Evolutionary conservation across 2,329 filamentous ascomycete genomes (phyloP), one percentile per base, ranked within the genome.

Genomic region (Fusarium agapanthi): DNA sequence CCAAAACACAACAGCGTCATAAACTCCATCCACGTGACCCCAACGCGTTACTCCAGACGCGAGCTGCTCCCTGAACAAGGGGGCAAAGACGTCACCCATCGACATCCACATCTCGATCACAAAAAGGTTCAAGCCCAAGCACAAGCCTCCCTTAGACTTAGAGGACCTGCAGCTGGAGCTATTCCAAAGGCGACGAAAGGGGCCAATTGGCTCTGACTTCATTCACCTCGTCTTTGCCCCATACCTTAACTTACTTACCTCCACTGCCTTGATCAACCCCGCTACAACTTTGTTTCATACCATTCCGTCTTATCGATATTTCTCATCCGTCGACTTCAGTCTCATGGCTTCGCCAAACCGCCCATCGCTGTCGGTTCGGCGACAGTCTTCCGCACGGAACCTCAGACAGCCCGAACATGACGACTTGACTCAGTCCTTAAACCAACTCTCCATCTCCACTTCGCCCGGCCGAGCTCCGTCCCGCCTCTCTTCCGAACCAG

Each of bases 371-470:
- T 77, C 81, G 45, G 72, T 78, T 60, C 79, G 79, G 73, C 82
- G 80, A 65, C 79, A 79, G 70, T 80, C 81, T 63, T 81, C 81
- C 54, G 72, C 74, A 69, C 79, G 78, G 67, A 79, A 63, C 34
- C 71, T 74, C n/a, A 65, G 57, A 70, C 63, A 74, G 65, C 66
- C 59, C 22, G 65, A 75, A 59, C 73, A 77, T 47, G 79, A 81
- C 61, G 82, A 81, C 56, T 76, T 86, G 68, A 78, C 83, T 40
- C 81, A 81, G 60, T 85, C 85, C 32, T 79, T 87, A 58, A 80
- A 82, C 66, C 83, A 84, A 61, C 84, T 88, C 24, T 84, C 84
- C 24, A 78, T 87, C 53, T 80, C 82, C 30, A 75, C 72, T 69
- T 79, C 79, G 37, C 77, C 81, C 51, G 77, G 78, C 55, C 71